Conservation (phyloP, 2,329 filamentous ascomycete genomes). For the Xylariaceae sp. region DNA sequence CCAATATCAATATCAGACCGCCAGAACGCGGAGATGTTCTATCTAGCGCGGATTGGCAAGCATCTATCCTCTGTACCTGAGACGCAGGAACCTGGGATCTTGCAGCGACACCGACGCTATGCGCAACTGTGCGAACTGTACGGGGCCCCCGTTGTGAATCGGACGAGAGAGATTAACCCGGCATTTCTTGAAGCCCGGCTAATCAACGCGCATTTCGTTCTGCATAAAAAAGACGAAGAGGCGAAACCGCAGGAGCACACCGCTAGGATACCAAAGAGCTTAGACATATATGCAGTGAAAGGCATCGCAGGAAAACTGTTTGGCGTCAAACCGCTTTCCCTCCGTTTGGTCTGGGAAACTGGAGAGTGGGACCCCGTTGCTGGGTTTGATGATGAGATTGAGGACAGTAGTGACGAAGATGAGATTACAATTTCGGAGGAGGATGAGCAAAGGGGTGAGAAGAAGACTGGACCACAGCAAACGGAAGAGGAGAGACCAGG, state of each 20-base stretch:
- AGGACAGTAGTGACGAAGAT: slow-evolving; percentile 50
- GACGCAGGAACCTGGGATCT: slow-evolving; percentile 49
- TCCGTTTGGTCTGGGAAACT: slow-evolving; percentile 80
- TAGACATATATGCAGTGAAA: slow-evolving; percentile 78
- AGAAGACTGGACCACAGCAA: neutral
- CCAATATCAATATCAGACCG: slow-evolving; percentile 69
- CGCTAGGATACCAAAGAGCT: slow-evolving; percentile 65
- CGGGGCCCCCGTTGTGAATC: slow-evolving; percentile 63
- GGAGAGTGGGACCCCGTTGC: slow-evolving; percentile 82
- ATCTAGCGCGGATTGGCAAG: slow-evolving; percentile 76
- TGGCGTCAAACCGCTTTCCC: slow-evolving; percentile 55
- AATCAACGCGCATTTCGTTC: slow-evolving; percentile 57
- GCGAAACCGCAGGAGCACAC: slow-evolving; percentile 30
- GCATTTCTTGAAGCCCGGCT: slow-evolving; percentile 79
- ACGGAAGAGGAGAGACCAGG: slow-evolving; percentile 37
- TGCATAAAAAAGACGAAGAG: slow-evolving; percentile 12
- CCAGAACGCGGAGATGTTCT: slow-evolving; percentile 87
- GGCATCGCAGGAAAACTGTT: slow-evolving; percentile 73
- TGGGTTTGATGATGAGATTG: slow-evolving; percentile 56
- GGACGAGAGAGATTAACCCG: slow-evolving; percentile 60
- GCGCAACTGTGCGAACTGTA: slow-evolving; percentile 69
- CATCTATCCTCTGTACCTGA: slow-evolving; percentile 63
- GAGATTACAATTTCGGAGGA: no score
- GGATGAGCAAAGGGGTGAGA: slow-evolving; percentile 33
- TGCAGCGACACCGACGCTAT: slow-evolving; percentile 67